Conservation (phyloP, 352 stramenopile genomes). For the Pythium scleroteichum region DNA sequence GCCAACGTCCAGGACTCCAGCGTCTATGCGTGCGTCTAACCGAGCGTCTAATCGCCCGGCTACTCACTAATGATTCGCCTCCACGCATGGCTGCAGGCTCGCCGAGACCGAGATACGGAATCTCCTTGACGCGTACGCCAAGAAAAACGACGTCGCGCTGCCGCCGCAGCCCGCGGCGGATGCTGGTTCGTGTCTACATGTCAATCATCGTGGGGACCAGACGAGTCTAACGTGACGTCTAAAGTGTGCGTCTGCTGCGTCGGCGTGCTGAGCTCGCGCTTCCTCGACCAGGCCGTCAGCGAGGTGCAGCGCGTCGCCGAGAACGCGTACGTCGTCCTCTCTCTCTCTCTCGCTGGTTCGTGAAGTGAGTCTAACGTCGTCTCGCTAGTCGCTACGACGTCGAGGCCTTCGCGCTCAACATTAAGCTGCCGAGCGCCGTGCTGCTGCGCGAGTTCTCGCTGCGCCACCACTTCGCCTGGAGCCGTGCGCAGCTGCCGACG, state of each 20-base stretch:
- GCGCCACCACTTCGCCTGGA: constrained; percentile 51
- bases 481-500: constrained; percentile 34
- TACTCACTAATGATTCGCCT: neutral
- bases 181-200: constrained; percentile 8
- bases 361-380: neutral
- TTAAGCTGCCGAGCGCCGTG: constrained; percentile 79
- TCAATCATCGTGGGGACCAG: too few species aligned
- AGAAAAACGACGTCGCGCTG: constrained; percentile 19
- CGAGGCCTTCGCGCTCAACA: constrained; percentile 71
- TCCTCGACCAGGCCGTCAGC: constrained; percentile 46
- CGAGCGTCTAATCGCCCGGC: neutral
- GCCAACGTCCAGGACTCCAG: constrained; percentile 40
- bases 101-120: constrained; percentile 15
- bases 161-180: constrained; percentile 4
- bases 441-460: constrained; percentile 79
- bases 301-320: constrained; percentile 41
- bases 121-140: constrained; percentile 10
- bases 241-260: constrained; percentile 71
- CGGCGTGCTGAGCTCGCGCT: constrained; percentile 50
- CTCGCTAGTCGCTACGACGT: constrained; percentile 54
- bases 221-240: too few species aligned
- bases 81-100: constrained; percentile 15
- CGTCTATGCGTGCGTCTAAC: constrained; percentile 54
- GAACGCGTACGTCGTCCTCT: constrained; percentile 28
- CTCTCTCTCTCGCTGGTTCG: too few species aligned